Conservation (phyloP, 1,284 basidiomycete species). For the Neotropicomus parvogracilis region DNA sequence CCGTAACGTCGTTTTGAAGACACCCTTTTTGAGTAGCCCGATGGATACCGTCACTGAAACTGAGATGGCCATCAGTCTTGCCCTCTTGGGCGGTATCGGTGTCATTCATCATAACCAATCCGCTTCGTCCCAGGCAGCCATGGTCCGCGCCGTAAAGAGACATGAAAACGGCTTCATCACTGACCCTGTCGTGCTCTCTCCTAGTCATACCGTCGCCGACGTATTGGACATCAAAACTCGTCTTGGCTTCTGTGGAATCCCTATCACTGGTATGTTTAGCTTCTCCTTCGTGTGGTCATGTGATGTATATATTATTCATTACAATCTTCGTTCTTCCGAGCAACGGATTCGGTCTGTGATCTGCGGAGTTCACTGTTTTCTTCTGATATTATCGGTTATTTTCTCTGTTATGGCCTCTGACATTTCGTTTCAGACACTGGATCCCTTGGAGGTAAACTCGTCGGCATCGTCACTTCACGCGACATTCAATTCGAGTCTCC, state of each 20-base stretch:
- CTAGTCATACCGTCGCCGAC: conserved; percentile 78
- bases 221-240: conserved; percentile 92
- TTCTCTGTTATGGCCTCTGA: conserved; percentile 21
- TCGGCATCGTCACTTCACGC: conserved; percentile 95
- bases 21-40: conserved; percentile 95
- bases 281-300: conserved; percentile 6
- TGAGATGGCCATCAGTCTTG: conserved; percentile 96
- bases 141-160: conserved; percentile 97
- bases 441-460: conserved; percentile 81
- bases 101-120: conserved; percentile 99
- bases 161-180: conserved; percentile 99
- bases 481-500: conserved; percentile 92
- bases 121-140: conserved; percentile 84
- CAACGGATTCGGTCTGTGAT: conserved; percentile 65
- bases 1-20: conserved; percentile 89
- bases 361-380: conserved; percentile 56
- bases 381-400: conserved; percentile 31
- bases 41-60: conserved; percentile 99
- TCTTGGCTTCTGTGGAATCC: conserved; percentile 95
- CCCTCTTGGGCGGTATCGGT: conserved; percentile 94
- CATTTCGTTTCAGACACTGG: conserved; percentile 68
- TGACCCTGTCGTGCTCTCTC: conserved; percentile 86
- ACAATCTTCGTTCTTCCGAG: conserved; percentile 90
- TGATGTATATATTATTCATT: conserved; percentile 47
- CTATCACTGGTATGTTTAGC: conserved; percentile 81